These are phyloP conservation scores for Blepharisma japonicum DNA, from an alignment of 73 alveolate species.

Conservation along the genomic window DNA sequence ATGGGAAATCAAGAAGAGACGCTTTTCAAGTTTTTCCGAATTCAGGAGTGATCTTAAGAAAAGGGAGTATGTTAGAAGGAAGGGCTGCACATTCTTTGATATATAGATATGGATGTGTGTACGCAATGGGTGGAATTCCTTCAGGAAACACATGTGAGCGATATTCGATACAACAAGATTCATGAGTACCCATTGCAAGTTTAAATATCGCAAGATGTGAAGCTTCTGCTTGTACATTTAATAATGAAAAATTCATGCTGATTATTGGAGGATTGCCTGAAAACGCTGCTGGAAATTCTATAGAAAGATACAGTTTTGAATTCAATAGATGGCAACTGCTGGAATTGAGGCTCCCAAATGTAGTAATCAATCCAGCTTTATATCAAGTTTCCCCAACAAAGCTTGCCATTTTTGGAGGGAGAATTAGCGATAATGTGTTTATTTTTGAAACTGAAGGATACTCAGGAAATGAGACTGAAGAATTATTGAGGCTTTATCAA, in stretches of 20 bases:
- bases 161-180: not conserved
- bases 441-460: not conserved
- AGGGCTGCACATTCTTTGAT: not conserved
- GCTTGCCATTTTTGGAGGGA: constrained; percentile 11
- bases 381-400: not conserved
- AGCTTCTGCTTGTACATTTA: constrained; percentile 15
- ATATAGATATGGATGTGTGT: not conserved
- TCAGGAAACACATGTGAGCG: constrained; percentile 11
- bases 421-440: not conserved
- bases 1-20: not conserved
- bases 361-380: not conserved
- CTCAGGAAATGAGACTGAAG: not conserved
- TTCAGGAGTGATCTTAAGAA: not conserved
- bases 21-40: constrained; percentile 10
- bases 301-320: constrained; percentile 21
- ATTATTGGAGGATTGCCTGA: constrained; percentile 3
- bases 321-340: constrained; percentile 17
- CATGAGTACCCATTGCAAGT: constrained; percentile 24
- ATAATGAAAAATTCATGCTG: constrained; percentile 6
- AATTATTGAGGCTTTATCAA: not conserved
- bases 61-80: constrained; percentile 8
- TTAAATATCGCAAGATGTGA: not conserved
- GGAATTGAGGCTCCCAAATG: not conserved
- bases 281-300: not conserved
- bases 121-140: constrained; percentile 25